Base-by-base conservation (phyloP, 768 basidiomycete species). In the Mycena kentingensis region DNA sequence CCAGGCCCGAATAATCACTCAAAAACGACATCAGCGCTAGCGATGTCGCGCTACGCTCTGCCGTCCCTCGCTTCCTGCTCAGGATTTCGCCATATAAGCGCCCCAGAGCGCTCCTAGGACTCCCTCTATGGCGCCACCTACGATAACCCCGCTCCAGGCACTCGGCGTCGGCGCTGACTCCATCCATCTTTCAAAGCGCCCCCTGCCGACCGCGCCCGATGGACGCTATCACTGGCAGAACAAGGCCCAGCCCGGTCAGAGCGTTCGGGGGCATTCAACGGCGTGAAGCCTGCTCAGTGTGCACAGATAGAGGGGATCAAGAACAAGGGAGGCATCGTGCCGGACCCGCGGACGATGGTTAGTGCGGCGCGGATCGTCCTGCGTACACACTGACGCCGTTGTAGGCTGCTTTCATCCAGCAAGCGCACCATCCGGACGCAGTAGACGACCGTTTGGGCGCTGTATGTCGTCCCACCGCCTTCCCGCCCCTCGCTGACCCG, bases 391-490 rank as follows among this genome's bases (percentile, higher is more conserved):
- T 49, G n/a, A 54, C 25, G 1, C 35, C 29, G n/a, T 36, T 21
- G 15, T 38, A 73, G 71, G 54, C 54, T 36, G 70, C 71, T 5
- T 67, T 73, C 46, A 16, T 65, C 12, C 70, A 74, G 32, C 48
- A 58, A 3, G 52, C 60, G 4, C 46, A 54, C 11, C 57, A 73
- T 46, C 71, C 73, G 15, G 62, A 68, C 22, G 70, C 72, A 11
- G 63, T 77, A 16, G 73, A 79, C 52, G 78, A 79, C 57, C 70
- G 78, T 21, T 69, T 72, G 39, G 64, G 63, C 45, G 66, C 62
- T 13, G 70, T 70, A 26, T 47, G 65, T 51, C 15, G 24, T 46
- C n/a, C n/a, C n/a, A n/a, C n/a, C 63, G 45, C 70, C 70, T 22
- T 10, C 42, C 39, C 22, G 13, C 45, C 18, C 39, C 34, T 29